Conservation (phyloP, 1,284 basidiomycete genomes). For the Coniophora puteana region DNA sequence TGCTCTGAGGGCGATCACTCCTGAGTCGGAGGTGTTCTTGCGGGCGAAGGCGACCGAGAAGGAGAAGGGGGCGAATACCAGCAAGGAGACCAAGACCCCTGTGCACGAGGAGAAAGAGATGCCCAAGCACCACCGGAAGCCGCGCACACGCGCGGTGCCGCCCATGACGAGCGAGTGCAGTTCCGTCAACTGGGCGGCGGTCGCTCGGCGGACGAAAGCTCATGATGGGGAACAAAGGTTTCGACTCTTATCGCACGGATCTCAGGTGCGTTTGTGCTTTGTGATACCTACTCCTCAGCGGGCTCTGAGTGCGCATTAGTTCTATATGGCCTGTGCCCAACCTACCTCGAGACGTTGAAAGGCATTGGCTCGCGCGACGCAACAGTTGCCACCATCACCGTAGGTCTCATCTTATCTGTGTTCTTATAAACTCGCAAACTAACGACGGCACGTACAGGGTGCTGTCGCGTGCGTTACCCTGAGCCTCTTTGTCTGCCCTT, state of each 20-base stretch:
- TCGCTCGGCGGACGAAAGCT: no score
- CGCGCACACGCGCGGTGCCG: slow-evolving; percentile 81
- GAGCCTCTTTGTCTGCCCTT: slow-evolving; percentile 22
- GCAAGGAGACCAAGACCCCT: slow-evolving; percentile 69
- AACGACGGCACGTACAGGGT: slow-evolving; percentile 56
- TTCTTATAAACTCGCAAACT: no score
- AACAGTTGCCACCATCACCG: slow-evolving; percentile 88
- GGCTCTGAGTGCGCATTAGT: slow-evolving; percentile 2
- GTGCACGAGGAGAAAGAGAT: slow-evolving; percentile 68
- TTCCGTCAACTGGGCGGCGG: no score
- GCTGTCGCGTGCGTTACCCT: slow-evolving; percentile 56
- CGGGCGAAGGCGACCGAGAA: slow-evolving; percentile 51
- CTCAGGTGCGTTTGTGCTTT: slow-evolving; percentile 52
- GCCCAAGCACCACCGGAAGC: slow-evolving; percentile 81
- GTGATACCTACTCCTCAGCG: background rate
- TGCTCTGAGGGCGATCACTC: slow-evolving; percentile 65
- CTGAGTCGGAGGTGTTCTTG: slow-evolving; percentile 80
- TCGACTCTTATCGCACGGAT: slow-evolving; percentile 92
- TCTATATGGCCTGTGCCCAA: slow-evolving; percentile 74
- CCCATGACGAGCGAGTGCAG: slow-evolving; percentile 66
- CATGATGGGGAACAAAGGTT: no score
- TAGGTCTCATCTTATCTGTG: slow-evolving; percentile 35
- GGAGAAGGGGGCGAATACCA: slow-evolving; percentile 35
- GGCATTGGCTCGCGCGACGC: slow-evolving; percentile 56
- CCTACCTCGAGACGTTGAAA: slow-evolving; percentile 68